Evolutionary conservation across 2,329 filamentous ascomycete genomes (phyloP), one percentile per base, ranked within the genome.

Genomic region (Allantophomopsis cytisporea): DNA sequence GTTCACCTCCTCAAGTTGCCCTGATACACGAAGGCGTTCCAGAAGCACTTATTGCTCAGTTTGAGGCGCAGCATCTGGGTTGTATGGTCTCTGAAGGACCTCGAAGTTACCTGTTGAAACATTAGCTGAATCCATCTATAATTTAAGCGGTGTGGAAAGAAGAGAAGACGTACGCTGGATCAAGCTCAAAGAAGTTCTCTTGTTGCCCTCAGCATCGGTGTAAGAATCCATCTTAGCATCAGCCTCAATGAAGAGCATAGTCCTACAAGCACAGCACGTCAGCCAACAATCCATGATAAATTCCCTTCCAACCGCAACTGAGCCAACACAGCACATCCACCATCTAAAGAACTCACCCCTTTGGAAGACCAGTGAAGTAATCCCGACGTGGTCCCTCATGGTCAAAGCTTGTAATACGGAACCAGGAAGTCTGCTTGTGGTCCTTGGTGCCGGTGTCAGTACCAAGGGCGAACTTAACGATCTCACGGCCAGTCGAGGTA

Each of bases 391-490:
- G 61, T 11, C 81, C 83, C 47, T 84, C 77, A 12, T 66, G 64
- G 39, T 64, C 51, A 58, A 96, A 96, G 63, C 70, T 76, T 28
- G 77, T 68, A 40, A 96, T 68, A 42, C 70, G 71, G 71, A 93
- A 96, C 83, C 83, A 96, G 68, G 80, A 91, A 21, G 82, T 84
- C 56, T 76, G 71, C 55, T 76, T 69, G 61, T 84, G 82, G 13
- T 89, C 81, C 47, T 63, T 66, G 44, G 68, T 62, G 12, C 86
- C 86, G 43, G 58, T 60, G 59, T 66, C 78, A 52, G 76, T 83
- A 38, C 76, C 88, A 45, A 98, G 65, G 4, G 76, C 65, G 59
- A 94, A 96, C 52, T 73, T 75, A 54, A 96, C 57, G 42, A 94
- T 54, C 47, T 93, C 83, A 46, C 70, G 71, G 42, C 86, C 86